Evolutionary conservation across 78 protist genomes (phyloP).

Genomic region (Isochrysis galbana): DNA sequence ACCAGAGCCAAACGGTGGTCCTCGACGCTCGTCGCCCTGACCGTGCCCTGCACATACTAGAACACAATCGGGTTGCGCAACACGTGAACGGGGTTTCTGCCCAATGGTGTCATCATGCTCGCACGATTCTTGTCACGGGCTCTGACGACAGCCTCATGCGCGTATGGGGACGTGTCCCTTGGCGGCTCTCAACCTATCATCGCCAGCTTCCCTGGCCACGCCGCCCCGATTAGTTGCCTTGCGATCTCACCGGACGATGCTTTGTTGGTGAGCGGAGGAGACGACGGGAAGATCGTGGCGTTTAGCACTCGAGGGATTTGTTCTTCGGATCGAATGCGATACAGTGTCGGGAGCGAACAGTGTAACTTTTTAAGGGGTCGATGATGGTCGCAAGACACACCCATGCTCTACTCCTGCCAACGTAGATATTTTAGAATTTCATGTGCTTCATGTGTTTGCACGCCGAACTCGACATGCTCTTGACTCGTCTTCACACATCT

Average conservation of each 20-base stretch:
- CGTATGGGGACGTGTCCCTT: background rate
- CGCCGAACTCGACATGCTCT: background rate
- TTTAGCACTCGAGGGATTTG: background rate
- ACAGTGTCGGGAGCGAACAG: background rate
- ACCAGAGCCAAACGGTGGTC: background rate
- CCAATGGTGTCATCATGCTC: background rate
- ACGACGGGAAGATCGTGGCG: background rate
- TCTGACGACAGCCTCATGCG: background rate
- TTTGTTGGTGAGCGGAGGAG: background rate
- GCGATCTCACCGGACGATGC: background rate
- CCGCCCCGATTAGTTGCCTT: background rate
- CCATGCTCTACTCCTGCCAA: background rate
- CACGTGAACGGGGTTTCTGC: conserved; percentile 5
- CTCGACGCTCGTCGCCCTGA: background rate
- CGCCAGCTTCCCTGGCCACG: background rate
- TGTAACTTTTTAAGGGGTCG: background rate
- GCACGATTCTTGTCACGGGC: background rate
- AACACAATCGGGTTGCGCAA: background rate
- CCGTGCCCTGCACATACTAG: background rate
- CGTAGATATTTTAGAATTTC: background rate
- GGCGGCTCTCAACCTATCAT: background rate
- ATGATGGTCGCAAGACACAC: background rate
- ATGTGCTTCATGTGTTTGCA: background rate
- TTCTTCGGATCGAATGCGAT: too few species aligned
- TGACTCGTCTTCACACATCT: too few species aligned